Base-by-base conservation (phyloP, 2,329 filamentous ascomycete genomes). In the Emmonsiellopsis sp. region DNA sequence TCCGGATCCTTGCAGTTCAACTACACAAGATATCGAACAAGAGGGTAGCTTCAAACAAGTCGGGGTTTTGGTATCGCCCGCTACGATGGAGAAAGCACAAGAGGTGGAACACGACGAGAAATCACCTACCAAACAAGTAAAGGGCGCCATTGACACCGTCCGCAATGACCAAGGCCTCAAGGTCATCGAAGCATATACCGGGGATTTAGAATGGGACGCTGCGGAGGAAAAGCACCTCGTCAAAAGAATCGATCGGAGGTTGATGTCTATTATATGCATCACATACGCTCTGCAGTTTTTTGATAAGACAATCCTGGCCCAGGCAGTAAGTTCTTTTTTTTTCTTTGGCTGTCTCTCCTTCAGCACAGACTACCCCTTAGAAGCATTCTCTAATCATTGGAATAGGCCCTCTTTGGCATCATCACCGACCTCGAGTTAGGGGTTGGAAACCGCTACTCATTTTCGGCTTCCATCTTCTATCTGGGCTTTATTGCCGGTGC, bases 271-370 rank as follows among this genome's bases (percentile, higher is more conserved):
- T 13, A 65, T 78, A 0, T 75, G 72, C 53, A 58, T 69, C 6
- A 76, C 74, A 0, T 77, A 75, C 54, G 69, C 65, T 0, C 62
- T 77, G 14, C 73, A 76, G 57, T 77, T 76, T 53, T 76, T 76
- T 44, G 75, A 77, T 56, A 77, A 79, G 60, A 75, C 76, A 2
- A 79, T 80, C 73, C 62, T 81, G 13, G 74, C 71, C 1, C 77
- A 80, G 58, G 78, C 78, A 45, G 76, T 76, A 53, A 10, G 50
- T 6, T 13, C 13, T 4, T 8, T 14, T 36, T 36, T 5, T 17
- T 17, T 17, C 0, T 17, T 17, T 17, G 17, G 17, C 17, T 17
- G 17, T 17, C 6, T 39, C 7, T 10, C 2, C 31, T 6, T 43
- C 34, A 17, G 2, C 13, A 36, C n/a, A 17, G 5, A 5, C 6